A percentile compares a stretch with the other conserved stretches of the same genome.
Evolutionary conservation across 1,284 basidiomycete species (phyloP).

Genomic region (Microbotryum lychnidis-dioicae): DNA sequence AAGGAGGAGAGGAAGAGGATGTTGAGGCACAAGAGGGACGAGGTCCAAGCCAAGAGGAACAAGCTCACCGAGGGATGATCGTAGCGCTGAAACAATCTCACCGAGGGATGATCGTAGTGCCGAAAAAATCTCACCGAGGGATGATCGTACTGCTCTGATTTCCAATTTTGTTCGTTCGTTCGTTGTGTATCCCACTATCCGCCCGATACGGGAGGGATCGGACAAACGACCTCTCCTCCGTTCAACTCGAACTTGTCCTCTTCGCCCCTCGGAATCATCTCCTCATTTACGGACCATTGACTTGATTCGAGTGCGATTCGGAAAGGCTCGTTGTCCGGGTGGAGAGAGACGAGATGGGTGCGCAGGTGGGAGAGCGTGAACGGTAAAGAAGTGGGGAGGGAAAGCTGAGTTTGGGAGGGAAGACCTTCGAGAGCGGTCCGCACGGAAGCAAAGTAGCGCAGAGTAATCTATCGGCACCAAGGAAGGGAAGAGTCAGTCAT

Average conservation of each 20-base stretch:
- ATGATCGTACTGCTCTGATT: not conserved
- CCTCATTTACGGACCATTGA: conserved; percentile 67
- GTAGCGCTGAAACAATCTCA: too few species aligned
- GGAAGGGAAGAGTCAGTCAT: too few species aligned
- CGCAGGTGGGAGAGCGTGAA: conserved; percentile 53
- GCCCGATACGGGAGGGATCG: conserved; percentile 74
- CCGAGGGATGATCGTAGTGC: not conserved
- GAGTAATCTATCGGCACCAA: conserved; percentile 19
- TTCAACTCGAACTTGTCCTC: conserved; percentile 45
- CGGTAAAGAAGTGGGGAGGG: conserved; percentile 42
- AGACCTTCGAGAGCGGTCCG: conserved; percentile 53
- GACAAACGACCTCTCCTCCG: conserved; percentile 67
- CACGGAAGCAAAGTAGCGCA: conserved; percentile 71
- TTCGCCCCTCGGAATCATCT: conserved; percentile 57
- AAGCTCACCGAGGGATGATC: not conserved
- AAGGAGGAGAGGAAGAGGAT: conserved; percentile 64
- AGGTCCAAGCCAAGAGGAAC: conserved; percentile 44
- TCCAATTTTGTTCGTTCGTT: not conserved
- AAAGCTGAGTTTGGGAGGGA: conserved; percentile 48
- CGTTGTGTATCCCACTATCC: conserved; percentile 43
- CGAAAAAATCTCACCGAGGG: not conserved
- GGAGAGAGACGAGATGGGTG: conserved; percentile 50
- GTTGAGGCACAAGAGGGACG: conserved; percentile 70
- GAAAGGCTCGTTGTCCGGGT: conserved; percentile 45
- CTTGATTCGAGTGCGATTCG: conserved; percentile 51